These are phyloP conservation scores for Aspergillus cavernicola DNA, from an alignment of 495 filamentous ascomycete species.

Conservation along the genomic window DNA sequence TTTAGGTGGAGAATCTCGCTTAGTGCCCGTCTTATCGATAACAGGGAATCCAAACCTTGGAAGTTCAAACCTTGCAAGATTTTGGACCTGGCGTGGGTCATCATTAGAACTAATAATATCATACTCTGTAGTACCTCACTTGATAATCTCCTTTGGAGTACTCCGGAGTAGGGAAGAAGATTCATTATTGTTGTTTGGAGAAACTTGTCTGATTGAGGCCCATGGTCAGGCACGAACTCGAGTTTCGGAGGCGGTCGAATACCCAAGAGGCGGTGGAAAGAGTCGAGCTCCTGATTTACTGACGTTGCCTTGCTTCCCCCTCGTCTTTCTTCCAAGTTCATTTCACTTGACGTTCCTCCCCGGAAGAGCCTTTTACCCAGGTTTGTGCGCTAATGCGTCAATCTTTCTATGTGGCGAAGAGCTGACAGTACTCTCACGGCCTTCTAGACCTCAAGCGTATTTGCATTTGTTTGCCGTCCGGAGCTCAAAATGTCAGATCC, in stretches of 20 bases:
- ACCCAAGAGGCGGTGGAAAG: conserved; percentile 2
- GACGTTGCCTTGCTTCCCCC: not conserved
- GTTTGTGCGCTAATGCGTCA: not conserved
- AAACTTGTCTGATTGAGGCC: no score
- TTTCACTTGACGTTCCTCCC: not conserved
- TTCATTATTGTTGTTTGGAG: no score
- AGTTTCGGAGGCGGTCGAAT: not conserved
- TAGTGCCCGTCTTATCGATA: no score
- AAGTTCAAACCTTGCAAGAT: no score
- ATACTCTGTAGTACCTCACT: no score
- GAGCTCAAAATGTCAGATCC: conserved; percentile 9
- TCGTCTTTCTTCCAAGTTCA: not conserved
- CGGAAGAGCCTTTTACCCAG: not conserved
- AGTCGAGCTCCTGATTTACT: not conserved
- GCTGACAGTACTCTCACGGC: not conserved
- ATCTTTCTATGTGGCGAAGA: not conserved
- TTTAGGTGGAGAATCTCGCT: no score
- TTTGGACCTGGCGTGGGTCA: no score
- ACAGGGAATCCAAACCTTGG: no score
- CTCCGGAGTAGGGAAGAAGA: no score
- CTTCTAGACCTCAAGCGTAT: not conserved
- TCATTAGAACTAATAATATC: no score
- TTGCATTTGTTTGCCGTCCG: not conserved
- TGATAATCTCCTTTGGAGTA: no score
- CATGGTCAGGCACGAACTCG: not conserved